phyloP scores from a whole-genome alignment of 2,329 filamentous ascomycete species.

The Colletotrichum endophyticum region DNA sequence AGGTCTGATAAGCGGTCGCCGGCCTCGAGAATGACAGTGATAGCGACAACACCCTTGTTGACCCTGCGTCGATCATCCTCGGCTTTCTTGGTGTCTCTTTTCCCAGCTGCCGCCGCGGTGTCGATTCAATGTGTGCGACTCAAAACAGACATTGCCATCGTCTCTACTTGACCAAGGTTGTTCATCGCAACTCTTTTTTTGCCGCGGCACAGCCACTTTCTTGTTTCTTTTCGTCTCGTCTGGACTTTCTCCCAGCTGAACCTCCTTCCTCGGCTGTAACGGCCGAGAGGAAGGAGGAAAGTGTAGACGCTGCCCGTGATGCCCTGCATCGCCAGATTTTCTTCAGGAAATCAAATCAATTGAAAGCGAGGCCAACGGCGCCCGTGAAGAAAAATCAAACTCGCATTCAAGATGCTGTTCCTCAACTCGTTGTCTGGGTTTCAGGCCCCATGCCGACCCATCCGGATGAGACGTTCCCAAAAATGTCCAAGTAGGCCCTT shows the following conservation, averaged over 20 bases:
- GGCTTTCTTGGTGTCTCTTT: not conserved
- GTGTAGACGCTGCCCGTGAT: not conserved
- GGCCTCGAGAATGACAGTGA: not conserved
- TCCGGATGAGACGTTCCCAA: not conserved
- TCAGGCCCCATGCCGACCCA: not conserved
- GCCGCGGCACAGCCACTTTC: not conserved
- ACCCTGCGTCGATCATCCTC: slow-evolving; percentile 13
- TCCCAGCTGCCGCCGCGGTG: not conserved
- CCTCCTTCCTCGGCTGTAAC: not conserved
- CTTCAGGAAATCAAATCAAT: not conserved
- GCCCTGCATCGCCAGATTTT: not conserved
- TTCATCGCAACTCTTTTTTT: slow-evolving; percentile 9
- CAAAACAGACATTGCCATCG: not conserved
- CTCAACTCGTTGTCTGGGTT: not conserved
- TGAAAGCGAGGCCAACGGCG: not conserved
- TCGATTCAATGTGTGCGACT: not conserved
- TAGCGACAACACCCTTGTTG: not conserved
- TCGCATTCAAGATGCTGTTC: not conserved
- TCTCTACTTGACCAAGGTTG: not conserved
- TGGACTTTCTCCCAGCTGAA: not conserved
- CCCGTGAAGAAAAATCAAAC: not conserved
- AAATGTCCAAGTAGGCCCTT: not conserved
- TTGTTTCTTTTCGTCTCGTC: not conserved
- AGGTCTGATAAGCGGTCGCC: not conserved
- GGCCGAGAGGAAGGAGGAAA: not conserved